phyloP scores from a whole-genome alignment of 495 filamentous ascomycete species.

The Aspergillus nidulans region DNA sequence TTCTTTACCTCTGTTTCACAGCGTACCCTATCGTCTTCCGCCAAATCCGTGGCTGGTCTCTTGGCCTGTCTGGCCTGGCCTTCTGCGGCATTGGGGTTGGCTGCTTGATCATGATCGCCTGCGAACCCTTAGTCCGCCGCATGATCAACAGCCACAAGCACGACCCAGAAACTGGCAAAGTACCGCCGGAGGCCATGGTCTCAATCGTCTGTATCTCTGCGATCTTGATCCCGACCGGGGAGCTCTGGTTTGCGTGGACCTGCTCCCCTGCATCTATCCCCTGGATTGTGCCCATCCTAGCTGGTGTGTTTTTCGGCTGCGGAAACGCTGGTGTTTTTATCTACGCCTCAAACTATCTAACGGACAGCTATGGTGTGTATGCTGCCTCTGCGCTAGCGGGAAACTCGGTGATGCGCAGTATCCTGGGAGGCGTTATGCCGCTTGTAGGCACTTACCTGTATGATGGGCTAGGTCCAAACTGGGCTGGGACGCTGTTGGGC shows the following conservation, averaged over 20 bases:
- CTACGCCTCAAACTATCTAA: slow-evolving; percentile 72
- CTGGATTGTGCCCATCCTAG: slow-evolving; percentile 69
- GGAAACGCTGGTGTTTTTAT: slow-evolving; percentile 77
- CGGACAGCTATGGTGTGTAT: slow-evolving; percentile 70
- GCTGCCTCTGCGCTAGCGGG: slow-evolving; percentile 74
- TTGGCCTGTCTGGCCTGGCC: slow-evolving; percentile 64
- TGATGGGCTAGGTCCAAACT: slow-evolving; percentile 58
- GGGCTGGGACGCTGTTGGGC: slow-evolving; percentile 60
- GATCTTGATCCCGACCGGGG: slow-evolving; percentile 61
- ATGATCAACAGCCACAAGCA: slow-evolving; percentile 65
- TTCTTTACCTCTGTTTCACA: slow-evolving; percentile 83
- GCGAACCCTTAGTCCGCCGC: slow-evolving; percentile 64
- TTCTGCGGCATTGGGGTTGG: slow-evolving; percentile 75
- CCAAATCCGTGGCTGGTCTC: slow-evolving; percentile 65
- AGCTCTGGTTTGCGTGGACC: slow-evolving; percentile 80
- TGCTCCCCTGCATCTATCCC: slow-evolving; percentile 62
- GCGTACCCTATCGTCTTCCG: slow-evolving; percentile 76
- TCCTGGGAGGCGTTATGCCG: slow-evolving; percentile 66
- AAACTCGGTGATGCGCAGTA: slow-evolving; percentile 61
- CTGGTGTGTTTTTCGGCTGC: slow-evolving; percentile 70
- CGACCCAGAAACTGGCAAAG: slow-evolving; percentile 62
- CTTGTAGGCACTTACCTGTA: slow-evolving; percentile 74
- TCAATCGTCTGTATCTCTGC: slow-evolving; percentile 64
- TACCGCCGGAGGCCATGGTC: slow-evolving; percentile 70
- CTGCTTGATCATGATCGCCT: slow-evolving; percentile 54